A percentile compares a stretch with the other conserved stretches of the same genome.
phyloP scores from a whole-genome alignment of 768 basidiomycete species.

The Candolleomyces aberdarensis region DNA sequence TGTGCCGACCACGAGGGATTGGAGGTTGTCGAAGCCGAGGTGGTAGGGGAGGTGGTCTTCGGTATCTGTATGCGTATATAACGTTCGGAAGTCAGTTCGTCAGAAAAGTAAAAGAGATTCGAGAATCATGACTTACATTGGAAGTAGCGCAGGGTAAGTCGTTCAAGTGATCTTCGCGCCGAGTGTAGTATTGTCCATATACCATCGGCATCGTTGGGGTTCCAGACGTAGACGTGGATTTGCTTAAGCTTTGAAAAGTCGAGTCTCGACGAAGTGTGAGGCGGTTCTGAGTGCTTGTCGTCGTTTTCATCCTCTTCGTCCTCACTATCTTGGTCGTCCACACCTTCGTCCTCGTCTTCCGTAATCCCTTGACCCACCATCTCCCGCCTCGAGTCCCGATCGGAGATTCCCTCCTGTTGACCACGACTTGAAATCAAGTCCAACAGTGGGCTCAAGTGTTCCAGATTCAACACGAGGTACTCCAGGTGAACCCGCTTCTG shows the following conservation, averaged over 20 bases:
- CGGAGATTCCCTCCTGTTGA: not conserved
- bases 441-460: not conserved
- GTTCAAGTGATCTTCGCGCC: not conserved
- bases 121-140: not conserved
- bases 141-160: slow-evolving; percentile 3
- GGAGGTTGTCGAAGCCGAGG: slow-evolving; percentile 2
- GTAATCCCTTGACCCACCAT: not conserved
- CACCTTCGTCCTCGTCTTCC: not conserved
- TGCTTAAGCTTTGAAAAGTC: slow-evolving; percentile 4
- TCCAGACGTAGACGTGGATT: slow-evolving; percentile 3
- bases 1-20: slow-evolving; percentile 3
- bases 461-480: slow-evolving; percentile 4
- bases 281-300: not conserved
- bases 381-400: not conserved
- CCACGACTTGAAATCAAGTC: not conserved
- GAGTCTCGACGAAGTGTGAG: not conserved
- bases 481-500: not conserved
- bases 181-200: slow-evolving; percentile 1
- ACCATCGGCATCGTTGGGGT: slow-evolving; percentile 4
- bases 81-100: not conserved
- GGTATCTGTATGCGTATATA: not conserved
- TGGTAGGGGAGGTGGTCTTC: not conserved
- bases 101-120: not conserved
- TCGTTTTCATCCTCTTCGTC: not conserved
- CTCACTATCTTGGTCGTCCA: not conserved